These are phyloP conservation scores for Aureobasidium sp. DNA, from an alignment of 2,329 filamentous ascomycete species.

Conservation along the genomic window DNA sequence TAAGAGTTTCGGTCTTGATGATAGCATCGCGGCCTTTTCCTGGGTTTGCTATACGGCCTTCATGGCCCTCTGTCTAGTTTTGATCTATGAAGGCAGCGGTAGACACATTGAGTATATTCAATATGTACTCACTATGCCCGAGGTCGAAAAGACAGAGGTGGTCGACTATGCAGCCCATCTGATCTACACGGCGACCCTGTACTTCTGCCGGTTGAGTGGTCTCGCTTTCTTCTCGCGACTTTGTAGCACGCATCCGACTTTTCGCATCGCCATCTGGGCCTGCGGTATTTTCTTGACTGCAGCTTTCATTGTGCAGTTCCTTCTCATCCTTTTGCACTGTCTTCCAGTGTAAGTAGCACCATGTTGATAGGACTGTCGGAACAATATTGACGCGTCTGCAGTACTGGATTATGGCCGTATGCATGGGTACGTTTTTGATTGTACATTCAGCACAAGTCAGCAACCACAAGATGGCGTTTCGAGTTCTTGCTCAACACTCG, in stretches of 20 bases:
- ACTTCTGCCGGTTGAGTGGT: constrained; percentile 44
- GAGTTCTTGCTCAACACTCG: background rate
- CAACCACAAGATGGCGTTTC: background rate
- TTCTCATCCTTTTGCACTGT: constrained; percentile 46
- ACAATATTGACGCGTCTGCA: background rate
- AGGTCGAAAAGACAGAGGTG: constrained; percentile 36
- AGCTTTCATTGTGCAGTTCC: constrained; percentile 40
- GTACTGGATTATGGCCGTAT: constrained; percentile 44
- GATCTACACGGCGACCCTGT: constrained; percentile 42
- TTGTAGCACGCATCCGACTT: constrained; percentile 30
- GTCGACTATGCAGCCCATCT: constrained; percentile 45
- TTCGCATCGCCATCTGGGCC: constrained; percentile 27
- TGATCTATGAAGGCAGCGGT: constrained; percentile 43
- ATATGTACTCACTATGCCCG: constrained; percentile 37
- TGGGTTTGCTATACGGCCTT: constrained; percentile 31
- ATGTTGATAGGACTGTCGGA: background rate
- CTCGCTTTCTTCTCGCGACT: constrained; percentile 45
- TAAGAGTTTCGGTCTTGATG: constrained; percentile 32
- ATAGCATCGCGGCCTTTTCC: constrained; percentile 28
- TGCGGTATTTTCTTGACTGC: constrained; percentile 31
- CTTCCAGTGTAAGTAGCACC: constrained; percentile 29
- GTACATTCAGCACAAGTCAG: background rate
- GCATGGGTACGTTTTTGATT: constrained; percentile 22
- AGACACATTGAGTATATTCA: constrained; percentile 39
- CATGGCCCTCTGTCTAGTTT: constrained; percentile 33